Percentiles rank a stretch among this genome's conserved stretches.
Conservation (phyloP, 2,329 filamentous ascomycete species). For the Penicillium sp. region DNA sequence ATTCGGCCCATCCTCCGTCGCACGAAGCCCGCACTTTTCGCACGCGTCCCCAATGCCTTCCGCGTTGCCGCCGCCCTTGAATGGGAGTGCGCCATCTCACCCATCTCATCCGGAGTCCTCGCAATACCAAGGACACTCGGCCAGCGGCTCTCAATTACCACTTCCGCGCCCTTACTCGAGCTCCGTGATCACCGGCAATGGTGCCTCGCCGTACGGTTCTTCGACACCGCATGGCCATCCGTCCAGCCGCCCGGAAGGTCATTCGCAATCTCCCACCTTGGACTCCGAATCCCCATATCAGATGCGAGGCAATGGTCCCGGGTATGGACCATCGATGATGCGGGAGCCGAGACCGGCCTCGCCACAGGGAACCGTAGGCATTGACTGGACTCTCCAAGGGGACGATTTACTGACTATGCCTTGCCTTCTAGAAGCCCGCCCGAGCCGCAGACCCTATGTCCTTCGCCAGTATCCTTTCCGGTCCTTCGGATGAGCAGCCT, state of each 20-base stretch:
- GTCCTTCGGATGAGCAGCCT: constrained; percentile 61
- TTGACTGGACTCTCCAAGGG: background rate
- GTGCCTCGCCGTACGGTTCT: constrained; percentile 39
- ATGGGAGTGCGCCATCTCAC: constrained; percentile 34
- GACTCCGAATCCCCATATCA: constrained; percentile 40
- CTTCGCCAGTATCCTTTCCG: constrained; percentile 90
- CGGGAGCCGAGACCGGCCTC: constrained; percentile 36
- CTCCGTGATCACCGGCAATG: constrained; percentile 37
- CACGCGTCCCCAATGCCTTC: constrained; percentile 42
- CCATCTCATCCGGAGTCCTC: constrained; percentile 35
- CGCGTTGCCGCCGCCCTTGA: constrained; percentile 41
- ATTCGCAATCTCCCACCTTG: constrained; percentile 44
- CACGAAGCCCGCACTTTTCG: constrained; percentile 43
- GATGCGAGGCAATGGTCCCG: constrained; percentile 31
- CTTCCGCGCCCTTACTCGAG: constrained; percentile 37
- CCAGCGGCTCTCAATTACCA: constrained; percentile 33
- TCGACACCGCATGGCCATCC: constrained; percentile 45
- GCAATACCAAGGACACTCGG: constrained; percentile 37
- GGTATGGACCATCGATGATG: constrained; percentile 34
- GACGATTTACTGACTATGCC: constrained; percentile 18
- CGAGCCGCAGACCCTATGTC: constrained; percentile 87
- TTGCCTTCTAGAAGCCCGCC: constrained; percentile 59
- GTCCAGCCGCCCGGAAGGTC: constrained; percentile 35
- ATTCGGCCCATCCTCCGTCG: constrained; percentile 36
- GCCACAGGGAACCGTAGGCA: constrained; percentile 43